Conservation (phyloP, 768 basidiomycete species). For the Naganishia vaughanmartiniae region DNA sequence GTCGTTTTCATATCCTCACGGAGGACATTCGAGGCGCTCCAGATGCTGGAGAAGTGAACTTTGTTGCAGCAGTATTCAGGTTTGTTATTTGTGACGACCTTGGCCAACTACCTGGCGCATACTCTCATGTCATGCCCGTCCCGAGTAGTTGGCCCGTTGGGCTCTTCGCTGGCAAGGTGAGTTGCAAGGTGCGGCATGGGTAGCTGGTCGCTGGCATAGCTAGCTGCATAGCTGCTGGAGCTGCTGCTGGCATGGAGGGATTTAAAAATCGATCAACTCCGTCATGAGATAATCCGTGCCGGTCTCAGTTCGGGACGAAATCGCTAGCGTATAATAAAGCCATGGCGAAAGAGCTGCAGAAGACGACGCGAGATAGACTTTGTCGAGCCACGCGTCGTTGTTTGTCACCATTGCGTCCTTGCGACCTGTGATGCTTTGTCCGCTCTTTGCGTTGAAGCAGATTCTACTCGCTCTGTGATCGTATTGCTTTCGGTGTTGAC, state of each 20-base stretch:
- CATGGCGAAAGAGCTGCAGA: not conserved
- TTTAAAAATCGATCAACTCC: not conserved
- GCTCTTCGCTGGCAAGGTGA: too few relatives aligned
- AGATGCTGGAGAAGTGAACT: too few relatives aligned
- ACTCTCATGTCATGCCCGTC: too few relatives aligned
- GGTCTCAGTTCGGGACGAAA: slow-evolving; percentile 5
- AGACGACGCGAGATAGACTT: slow-evolving; percentile 3
- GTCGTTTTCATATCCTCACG: not conserved
- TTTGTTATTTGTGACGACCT: too few relatives aligned
- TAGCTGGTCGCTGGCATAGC: too few relatives aligned
- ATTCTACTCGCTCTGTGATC: not conserved
- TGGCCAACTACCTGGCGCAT: too few relatives aligned
- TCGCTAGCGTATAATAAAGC: not conserved
- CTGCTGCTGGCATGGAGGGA: not conserved
- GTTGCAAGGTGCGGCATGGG: too few relatives aligned
- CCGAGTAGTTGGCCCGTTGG: too few relatives aligned
- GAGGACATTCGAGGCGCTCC: not conserved
- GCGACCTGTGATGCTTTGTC: not conserved
- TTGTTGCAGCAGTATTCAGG: too few relatives aligned
- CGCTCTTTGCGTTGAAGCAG: not conserved
- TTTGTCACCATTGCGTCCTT: too few relatives aligned
- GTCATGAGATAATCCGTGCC: slow-evolving; percentile 7
- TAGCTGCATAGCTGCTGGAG: too few relatives aligned
- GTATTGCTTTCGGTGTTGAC: not conserved
- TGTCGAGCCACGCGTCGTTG: not conserved